A percentile compares a stretch with the other conserved stretches of the same genome.
phyloP scores from a whole-genome alignment of 1,284 basidiomycete genomes.

The Wolfiporia cocos region DNA sequence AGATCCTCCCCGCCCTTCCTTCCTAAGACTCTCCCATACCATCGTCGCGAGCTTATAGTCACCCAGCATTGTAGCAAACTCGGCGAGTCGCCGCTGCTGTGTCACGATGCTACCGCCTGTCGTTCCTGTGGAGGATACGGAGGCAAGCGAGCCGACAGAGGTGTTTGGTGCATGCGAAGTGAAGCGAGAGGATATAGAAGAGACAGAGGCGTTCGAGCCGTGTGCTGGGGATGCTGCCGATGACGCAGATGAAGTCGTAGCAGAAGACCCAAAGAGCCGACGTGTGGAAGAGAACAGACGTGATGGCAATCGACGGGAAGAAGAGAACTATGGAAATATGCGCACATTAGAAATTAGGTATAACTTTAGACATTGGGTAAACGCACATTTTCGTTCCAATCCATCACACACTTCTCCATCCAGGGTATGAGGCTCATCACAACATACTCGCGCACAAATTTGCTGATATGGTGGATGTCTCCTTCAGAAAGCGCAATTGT shows the following conservation, averaged over 20 bases:
- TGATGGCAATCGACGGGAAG: slow-evolving; percentile 76
- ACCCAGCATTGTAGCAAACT: slow-evolving; percentile 90
- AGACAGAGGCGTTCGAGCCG: slow-evolving; percentile 25
- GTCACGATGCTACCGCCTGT: slow-evolving; percentile 31
- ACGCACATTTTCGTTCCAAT: slow-evolving; percentile 88
- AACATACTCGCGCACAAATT: slow-evolving; percentile 86
- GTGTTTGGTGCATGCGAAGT: slow-evolving; percentile 31
- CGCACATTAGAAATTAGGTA: slow-evolving; percentile 1
- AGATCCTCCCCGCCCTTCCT: slow-evolving; percentile 74
- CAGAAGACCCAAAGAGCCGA: slow-evolving; percentile 72
- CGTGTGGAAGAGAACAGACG: slow-evolving; percentile 87
- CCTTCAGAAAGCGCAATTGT: slow-evolving; percentile 47
- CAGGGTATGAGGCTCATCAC: slow-evolving; percentile 90
- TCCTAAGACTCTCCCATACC: slow-evolving; percentile 84
- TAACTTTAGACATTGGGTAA: too few species aligned
- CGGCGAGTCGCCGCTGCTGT: slow-evolving; percentile 84
- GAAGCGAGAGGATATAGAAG: slow-evolving; percentile 41
- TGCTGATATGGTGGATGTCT: slow-evolving; percentile 77
- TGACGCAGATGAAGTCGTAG: slow-evolving; percentile 38
- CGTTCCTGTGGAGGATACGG: slow-evolving; percentile 26
- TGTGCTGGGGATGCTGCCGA: slow-evolving; percentile 32
- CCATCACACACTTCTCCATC: slow-evolving; percentile 92
- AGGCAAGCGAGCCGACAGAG: slow-evolving; percentile 29
- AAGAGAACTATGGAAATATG: slow-evolving; percentile 52
- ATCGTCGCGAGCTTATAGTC: slow-evolving; percentile 83